Evolutionary conservation across 2,329 filamentous ascomycete genomes (phyloP).

Genomic region (Penicillium sp.): DNA sequence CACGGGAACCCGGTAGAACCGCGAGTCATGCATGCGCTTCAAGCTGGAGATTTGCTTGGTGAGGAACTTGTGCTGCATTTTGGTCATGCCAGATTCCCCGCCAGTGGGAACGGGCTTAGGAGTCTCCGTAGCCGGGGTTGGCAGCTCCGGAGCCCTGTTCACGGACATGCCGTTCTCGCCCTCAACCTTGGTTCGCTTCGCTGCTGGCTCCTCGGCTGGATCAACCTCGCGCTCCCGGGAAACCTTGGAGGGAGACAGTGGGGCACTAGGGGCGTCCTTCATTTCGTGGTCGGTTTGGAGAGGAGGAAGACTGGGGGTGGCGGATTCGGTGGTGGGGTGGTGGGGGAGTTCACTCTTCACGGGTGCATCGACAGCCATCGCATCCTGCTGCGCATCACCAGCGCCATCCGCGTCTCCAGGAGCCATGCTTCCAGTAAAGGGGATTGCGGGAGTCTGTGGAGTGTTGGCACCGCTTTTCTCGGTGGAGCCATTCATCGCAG

Average conservation of each 20-base stretch:
- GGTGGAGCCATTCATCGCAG: neutral
- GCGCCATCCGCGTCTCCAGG: constrained; percentile 13
- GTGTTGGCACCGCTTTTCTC: constrained; percentile 1
- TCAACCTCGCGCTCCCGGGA: constrained; percentile 80
- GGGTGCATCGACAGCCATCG: constrained; percentile 26
- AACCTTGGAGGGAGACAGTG: constrained; percentile 58
- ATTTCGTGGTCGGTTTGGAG: constrained; percentile 52
- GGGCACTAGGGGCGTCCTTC: constrained; percentile 58
- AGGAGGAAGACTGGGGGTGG: constrained; percentile 19
- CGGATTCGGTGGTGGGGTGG: constrained; percentile 31
- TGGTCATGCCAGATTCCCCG: constrained; percentile 37
- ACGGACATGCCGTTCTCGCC: constrained; percentile 48
- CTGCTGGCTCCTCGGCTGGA: constrained; percentile 60
- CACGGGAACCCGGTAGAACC: constrained; percentile 76
- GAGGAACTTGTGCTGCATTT: constrained; percentile 47
- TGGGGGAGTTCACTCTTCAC: constrained; percentile 40
- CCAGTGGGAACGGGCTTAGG: constrained; percentile 17
- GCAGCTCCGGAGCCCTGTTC: constrained; percentile 49
- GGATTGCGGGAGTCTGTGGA: neutral
- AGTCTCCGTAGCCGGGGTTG: constrained; percentile 38
- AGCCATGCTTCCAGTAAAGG: constrained; percentile 5
- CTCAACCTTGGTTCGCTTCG: constrained; percentile 80
- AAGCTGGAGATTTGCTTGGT: constrained; percentile 49
- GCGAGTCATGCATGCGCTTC: constrained; percentile 83
- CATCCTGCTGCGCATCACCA: constrained; percentile 8